Percentiles rank a stretch among this genome's conserved stretches.
phyloP scores from a whole-genome alignment of 2,329 filamentous ascomycete species.

The Paraphoma chrysanthemicola region DNA sequence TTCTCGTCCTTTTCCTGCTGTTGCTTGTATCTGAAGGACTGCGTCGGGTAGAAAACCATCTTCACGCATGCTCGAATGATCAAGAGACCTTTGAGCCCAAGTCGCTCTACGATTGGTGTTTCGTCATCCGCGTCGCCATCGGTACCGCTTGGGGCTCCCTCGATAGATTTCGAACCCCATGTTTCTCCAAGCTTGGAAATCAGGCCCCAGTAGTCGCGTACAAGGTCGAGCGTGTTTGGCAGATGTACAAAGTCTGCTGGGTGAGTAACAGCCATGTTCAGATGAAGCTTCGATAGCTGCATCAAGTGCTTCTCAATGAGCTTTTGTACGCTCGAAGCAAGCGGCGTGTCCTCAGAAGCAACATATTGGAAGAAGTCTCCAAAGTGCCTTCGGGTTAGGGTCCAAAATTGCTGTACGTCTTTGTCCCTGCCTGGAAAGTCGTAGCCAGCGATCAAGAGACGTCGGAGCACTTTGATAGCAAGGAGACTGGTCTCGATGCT shows the following conservation, averaged over 20 bases:
- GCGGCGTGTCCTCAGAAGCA: conserved; percentile 61
- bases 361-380: conserved; percentile 74
- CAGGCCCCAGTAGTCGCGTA: conserved; percentile 84
- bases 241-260: conserved; percentile 83
- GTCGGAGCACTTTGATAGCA: conserved; percentile 79
- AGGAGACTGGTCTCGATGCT: conserved; percentile 79
- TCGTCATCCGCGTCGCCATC: conserved; percentile 58
- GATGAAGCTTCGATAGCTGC: conserved; percentile 89
- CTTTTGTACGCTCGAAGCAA: conserved; percentile 61
- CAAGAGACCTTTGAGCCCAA: conserved; percentile 83
- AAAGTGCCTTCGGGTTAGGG: conserved; percentile 75
- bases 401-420: conserved; percentile 82
- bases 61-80: conserved; percentile 82
- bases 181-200: conserved; percentile 78
- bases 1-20: conserved; percentile 79
- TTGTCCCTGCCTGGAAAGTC: conserved; percentile 81
- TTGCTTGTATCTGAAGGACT: conserved; percentile 84
- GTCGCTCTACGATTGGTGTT: conserved; percentile 72
- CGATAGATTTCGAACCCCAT: conserved; percentile 63
- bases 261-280: conserved; percentile 81
- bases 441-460: conserved; percentile 81
- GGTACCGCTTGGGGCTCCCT: conserved; percentile 50
- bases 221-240: conserved; percentile 78
- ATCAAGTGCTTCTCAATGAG: conserved; percentile 84
- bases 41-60: conserved; percentile 80